These are phyloP conservation scores for Guadua angustifolia DNA, from an alignment of 176 grass and related monocot genomes.

Conservation along the genomic window DNA sequence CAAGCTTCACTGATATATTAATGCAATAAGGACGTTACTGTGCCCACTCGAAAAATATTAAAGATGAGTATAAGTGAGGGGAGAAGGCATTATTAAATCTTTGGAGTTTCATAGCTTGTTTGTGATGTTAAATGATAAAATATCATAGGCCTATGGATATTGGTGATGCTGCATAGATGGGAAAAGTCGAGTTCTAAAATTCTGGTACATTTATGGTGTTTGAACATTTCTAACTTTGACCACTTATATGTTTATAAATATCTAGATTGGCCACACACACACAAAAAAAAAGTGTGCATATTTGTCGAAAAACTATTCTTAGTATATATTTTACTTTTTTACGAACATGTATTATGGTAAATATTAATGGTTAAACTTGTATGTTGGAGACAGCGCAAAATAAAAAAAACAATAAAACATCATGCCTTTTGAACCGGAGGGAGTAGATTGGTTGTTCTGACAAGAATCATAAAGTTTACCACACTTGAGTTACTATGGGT, in stretches of 20 bases:
- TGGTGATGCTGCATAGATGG: conserved; percentile 23
- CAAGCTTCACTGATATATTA: conserved; percentile 8
- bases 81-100: conserved; percentile 18
- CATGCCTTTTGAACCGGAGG: no score
- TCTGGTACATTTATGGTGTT: conserved; percentile 29
- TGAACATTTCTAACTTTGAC: conserved; percentile 34
- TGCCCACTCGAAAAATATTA: conserved; percentile 27
- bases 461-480: background rate
- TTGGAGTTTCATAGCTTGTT: conserved; percentile 7
- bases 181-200: conserved; percentile 26
- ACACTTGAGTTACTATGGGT: no score
- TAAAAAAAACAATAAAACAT: background rate
- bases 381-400: background rate
- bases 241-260: conserved; percentile 16
- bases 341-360: conserved; percentile 12
- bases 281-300: no score
- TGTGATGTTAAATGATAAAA: conserved; percentile 26
- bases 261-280: conserved; percentile 9
- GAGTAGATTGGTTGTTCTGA: conserved; percentile 31
- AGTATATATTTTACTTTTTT: background rate
- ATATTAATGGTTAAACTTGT: conserved; percentile 14
- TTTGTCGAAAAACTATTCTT: no score
- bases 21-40: conserved; percentile 11
- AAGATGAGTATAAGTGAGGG: conserved; percentile 8
- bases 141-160: conserved; percentile 1